Conservation (phyloP, 345 rosid genomes). For the Euphorbia peplus region DNA sequence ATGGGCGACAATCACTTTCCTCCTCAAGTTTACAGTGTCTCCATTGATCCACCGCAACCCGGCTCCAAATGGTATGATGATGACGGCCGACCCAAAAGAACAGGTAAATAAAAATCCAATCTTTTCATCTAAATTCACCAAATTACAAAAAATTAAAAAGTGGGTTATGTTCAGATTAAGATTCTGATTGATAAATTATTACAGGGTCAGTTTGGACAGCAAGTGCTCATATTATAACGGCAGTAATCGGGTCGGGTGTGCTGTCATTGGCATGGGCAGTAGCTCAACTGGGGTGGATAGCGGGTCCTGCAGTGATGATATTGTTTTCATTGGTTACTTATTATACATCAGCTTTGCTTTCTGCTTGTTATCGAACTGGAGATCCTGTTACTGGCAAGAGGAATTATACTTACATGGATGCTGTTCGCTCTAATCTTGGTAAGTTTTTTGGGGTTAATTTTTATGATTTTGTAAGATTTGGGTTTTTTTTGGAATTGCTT, state of each 20-base stretch:
- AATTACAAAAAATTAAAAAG: not conserved
- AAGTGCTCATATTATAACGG: slow-evolving; percentile 78
- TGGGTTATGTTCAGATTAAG: not conserved
- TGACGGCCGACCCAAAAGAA: slow-evolving; percentile 68
- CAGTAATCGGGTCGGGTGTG: slow-evolving; percentile 84
- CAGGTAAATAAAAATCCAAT: slow-evolving; percentile 36
- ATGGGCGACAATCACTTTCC: slow-evolving; percentile 13
- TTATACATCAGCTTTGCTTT: slow-evolving; percentile 57
- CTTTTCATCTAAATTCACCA: not conserved
- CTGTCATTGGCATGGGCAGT: slow-evolving; percentile 70
- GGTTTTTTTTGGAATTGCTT: not conserved
- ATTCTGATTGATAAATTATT: not conserved
- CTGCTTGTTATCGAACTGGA: slow-evolving; percentile 65
- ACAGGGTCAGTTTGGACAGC: slow-evolving; percentile 70
- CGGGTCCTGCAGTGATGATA: slow-evolving; percentile 60
- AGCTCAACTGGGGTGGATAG: slow-evolving; percentile 78
- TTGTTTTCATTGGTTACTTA: slow-evolving; percentile 70
- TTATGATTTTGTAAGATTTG: not conserved
- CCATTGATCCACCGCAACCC: slow-evolving; percentile 37
- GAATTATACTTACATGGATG: slow-evolving; percentile 75
- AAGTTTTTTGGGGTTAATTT: not conserved
- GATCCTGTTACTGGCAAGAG: slow-evolving; percentile 57
- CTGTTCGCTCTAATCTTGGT: slow-evolving; percentile 63
- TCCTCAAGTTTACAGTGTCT: slow-evolving; percentile 17
- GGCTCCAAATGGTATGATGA: slow-evolving; percentile 75